phyloP scores from a whole-genome alignment of 768 basidiomycete species.

The Termitomyces sp. region DNA sequence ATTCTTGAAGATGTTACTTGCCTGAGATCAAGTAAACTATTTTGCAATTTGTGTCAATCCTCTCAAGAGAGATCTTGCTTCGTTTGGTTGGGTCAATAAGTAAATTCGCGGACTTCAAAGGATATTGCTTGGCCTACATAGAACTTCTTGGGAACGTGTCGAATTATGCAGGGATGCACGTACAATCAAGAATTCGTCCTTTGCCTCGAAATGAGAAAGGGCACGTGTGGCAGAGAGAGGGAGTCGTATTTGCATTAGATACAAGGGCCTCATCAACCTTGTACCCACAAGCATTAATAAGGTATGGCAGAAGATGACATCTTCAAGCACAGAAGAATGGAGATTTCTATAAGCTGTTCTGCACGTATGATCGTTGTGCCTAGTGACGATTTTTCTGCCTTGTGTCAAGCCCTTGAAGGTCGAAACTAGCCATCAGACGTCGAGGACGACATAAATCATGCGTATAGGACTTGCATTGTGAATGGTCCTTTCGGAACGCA shows the following conservation, averaged over 20 bases:
- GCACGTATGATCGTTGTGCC: conserved; percentile 13
- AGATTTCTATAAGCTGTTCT: conserved; percentile 13
- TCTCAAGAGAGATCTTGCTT: no score
- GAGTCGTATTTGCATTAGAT: background rate
- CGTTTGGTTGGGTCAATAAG: no score
- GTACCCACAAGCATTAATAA: background rate
- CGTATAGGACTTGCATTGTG: conserved; percentile 17
- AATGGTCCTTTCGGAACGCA: conserved; percentile 26
- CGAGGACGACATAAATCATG: background rate
- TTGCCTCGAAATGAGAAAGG: background rate
- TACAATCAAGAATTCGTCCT: background rate
- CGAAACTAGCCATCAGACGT: background rate
- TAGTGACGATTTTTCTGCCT: conserved; percentile 13
- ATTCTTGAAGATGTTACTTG: background rate
- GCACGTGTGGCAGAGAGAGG: conserved; percentile 1
- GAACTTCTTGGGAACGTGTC: background rate
- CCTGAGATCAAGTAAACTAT: no score
- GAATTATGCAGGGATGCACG: background rate
- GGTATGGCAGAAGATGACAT: background rate
- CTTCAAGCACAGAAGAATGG: conserved; percentile 8
- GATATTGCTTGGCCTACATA: no score
- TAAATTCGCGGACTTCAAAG: no score
- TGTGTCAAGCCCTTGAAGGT: conserved; percentile 11
- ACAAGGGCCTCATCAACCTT: conserved; percentile 8
- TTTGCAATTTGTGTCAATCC: no score